Base-by-base conservation (phyloP, 2,329 filamentous ascomycete species). In the Cryphonectria naterciae region DNA sequence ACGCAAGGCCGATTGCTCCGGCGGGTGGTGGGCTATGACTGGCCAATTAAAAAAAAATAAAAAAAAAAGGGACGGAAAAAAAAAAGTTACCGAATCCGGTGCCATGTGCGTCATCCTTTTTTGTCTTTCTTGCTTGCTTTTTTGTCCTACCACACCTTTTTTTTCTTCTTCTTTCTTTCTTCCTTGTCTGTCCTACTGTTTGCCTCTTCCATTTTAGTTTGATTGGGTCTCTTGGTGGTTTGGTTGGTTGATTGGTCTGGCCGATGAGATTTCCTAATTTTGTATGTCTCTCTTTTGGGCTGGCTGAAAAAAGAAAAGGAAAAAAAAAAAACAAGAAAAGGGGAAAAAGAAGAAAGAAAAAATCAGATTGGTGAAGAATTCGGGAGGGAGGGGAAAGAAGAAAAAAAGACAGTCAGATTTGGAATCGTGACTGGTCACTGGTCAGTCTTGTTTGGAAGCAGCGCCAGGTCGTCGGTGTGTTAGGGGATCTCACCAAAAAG, bases 371-470 rank as follows among this genome's bases (percentile, higher is more conserved):
- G 37, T 39, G 19, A n/a, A 49, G 25, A 49, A 28, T n/a, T 3
- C 0, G 22, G 32, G 15, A 17, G 46, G 28, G 17, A 39, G 22
- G 28, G 28, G 10, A n/a, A 35, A 7, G 22, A 54, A 35, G 49
- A 39, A n/a, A 54, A 46, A 17, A 25, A n/a, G 49, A 25, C 37
- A 37, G n/a, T 17, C 13, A 64, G 2, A 28, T 37, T 54, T 39
- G 66, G 56, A 32, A 37, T 68, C 19, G n/a, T 28, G 41, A 56
- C 2, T 64, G 60, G 46, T 54, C 46, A 67, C 25, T 49, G 46
- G 46, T n/a, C 46, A 49, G 22, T 49, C 6, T 22, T 22, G 10
- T 61, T 37, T 37, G 22, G 1, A 61, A 15, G 10, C 52, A 6
- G 5, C 43, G 19, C 11, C 49, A 13, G 19, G 39, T 17, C 13